Evolutionary conservation across 2,329 filamentous ascomycete genomes (phyloP).

Genomic region (Aspergillus candidus): DNA sequence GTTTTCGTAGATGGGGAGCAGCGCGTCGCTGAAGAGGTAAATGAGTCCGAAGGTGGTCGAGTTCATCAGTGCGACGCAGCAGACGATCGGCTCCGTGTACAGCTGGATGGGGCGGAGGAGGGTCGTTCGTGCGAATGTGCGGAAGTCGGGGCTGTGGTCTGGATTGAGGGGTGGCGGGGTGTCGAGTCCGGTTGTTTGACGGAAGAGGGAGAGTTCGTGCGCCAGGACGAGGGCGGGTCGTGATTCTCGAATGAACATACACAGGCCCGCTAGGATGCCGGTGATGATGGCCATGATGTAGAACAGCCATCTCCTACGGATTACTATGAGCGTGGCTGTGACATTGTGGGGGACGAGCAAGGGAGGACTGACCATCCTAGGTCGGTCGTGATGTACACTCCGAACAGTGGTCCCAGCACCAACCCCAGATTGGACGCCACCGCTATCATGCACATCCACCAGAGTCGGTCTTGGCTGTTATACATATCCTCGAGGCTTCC

Average conservation of each 20-base stretch:
- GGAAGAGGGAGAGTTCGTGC: slow-evolving; percentile 23
- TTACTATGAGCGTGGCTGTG: too few relatives aligned
- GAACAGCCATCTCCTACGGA: slow-evolving; percentile 41
- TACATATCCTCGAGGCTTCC: slow-evolving; percentile 48
- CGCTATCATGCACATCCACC: slow-evolving; percentile 42
- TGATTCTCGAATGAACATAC: slow-evolving; percentile 37
- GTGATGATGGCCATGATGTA: slow-evolving; percentile 36
- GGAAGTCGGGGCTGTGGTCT: slow-evolving; percentile 32
- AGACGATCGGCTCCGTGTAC: slow-evolving; percentile 43
- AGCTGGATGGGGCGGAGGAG: slow-evolving; percentile 38
- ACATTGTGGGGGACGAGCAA: background rate
- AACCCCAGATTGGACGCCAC: slow-evolving; percentile 37
- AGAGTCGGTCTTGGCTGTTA: slow-evolving; percentile 38
- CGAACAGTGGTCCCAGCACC: slow-evolving; percentile 39
- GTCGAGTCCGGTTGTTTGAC: slow-evolving; percentile 18
- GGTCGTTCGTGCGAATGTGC: slow-evolving; percentile 30
- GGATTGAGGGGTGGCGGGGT: slow-evolving; percentile 29
- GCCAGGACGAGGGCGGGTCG: slow-evolving; percentile 39
- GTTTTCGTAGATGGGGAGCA: slow-evolving; percentile 36
- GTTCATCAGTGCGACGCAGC: slow-evolving; percentile 37
- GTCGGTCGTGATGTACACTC: slow-evolving; percentile 31
- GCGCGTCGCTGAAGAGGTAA: slow-evolving; percentile 45
- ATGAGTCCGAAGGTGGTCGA: slow-evolving; percentile 40
- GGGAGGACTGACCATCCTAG: slow-evolving; percentile 31
- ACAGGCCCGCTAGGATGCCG: slow-evolving; percentile 24